phyloP scores from a whole-genome alignment of 441 rosid genomes.

The Jatropha multifida region DNA sequence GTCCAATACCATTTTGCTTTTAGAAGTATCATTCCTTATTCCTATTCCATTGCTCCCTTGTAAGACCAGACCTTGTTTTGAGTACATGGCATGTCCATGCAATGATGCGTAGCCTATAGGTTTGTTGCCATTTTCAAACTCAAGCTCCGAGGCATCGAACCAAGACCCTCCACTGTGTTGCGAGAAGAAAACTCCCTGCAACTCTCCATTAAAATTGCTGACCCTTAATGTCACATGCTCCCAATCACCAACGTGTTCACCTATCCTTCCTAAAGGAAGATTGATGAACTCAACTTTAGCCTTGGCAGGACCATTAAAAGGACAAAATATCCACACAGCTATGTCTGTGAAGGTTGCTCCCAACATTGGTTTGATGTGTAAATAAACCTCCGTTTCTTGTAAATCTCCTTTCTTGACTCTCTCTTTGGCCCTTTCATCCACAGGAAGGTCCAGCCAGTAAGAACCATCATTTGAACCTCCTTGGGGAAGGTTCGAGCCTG shows the following conservation, averaged over 20 bases:
- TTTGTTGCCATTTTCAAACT: conserved; percentile 52
- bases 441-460: conserved; percentile 83
- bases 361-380: conserved; percentile 72
- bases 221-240: conserved; percentile 73
- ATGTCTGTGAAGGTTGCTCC: conserved; percentile 84
- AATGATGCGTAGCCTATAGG: conserved; percentile 62
- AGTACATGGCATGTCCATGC: conserved; percentile 73
- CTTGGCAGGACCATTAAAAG: conserved; percentile 80
- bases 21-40: conserved; percentile 64
- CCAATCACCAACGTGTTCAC: conserved; percentile 94
- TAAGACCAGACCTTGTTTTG: conserved; percentile 59
- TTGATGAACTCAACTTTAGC: conserved; percentile 59
- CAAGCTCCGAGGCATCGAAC: conserved; percentile 56
- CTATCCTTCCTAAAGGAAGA: conserved; percentile 57
- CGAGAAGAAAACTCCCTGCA: conserved; percentile 49
- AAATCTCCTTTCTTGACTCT: conserved; percentile 66
- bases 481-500: conserved; percentile 79
- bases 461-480: conserved; percentile 65
- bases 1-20: conserved; percentile 49
- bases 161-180: conserved; percentile 70
- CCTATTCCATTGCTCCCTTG: conserved; percentile 64
- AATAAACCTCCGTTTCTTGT: conserved; percentile 42
- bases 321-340: conserved; percentile 71
- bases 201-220: conserved; percentile 73
- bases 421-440: conserved; percentile 44